Base-by-base conservation (phyloP, 1,139 yeast genomes). In the Geotrichum macrosporum region DNA sequence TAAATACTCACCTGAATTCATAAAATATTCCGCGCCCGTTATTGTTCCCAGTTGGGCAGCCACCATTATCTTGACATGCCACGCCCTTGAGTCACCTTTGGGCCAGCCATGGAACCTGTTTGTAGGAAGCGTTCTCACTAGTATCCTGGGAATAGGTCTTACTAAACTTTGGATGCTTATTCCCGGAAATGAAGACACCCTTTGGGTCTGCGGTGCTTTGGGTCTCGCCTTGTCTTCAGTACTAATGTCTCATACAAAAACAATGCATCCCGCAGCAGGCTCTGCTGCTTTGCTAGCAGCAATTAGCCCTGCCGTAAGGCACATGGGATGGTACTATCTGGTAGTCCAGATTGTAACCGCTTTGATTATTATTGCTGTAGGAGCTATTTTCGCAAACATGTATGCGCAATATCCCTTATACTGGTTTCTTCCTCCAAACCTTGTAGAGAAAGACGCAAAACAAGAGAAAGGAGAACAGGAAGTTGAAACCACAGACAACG, bases 261-360 rank as follows among this genome's bases (percentile, higher is more conserved):
- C 80, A 50, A 75, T 80, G 1, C 88, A 81, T 61, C 88, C 88
- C 0, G 88, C 88, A 0, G 82, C 84, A 0, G 88, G 87, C 1
- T 86, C 87, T 1, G 74, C 83, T 10, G 86, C 88, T 0, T 60
- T 81, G 24, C 62, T 81, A 5, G 84, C 87, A 0, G 67, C 75
- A 5, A 59, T 76, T 0, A 81, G 78, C 50, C 73, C 62, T 0
- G 57, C 61, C 3, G 67, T 80, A 5, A 61, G 77, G 5, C 54
- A 47, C 1, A 70, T 81, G 74, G 75, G 87, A 41, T 81, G 88
- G 88, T 78, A 81, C 78, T 80, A 74, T 56, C 56, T 81, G 22
- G 82, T 84, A 0, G 74, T 69, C 1, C 84, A 80, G 48, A 51
- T 81, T 3, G 66, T 80, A 0, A 70, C 77, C 5, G 69, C 76